These are phyloP conservation scores for Ulvella scutata DNA, from an alignment of 139 green algal genomes.

Conservation along the genomic window DNA sequence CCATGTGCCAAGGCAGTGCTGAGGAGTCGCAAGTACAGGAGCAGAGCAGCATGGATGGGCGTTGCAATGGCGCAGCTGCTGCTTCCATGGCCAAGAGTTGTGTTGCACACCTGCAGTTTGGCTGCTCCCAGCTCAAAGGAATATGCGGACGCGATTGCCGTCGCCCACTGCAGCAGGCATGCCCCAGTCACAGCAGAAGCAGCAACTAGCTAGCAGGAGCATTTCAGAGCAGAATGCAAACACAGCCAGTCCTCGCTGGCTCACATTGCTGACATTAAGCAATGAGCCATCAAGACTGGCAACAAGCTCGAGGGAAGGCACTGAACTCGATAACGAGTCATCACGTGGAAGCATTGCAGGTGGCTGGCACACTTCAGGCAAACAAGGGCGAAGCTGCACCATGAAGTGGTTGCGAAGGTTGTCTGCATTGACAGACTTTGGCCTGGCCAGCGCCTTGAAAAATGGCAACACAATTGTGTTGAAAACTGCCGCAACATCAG, in stretches of 20 bases:
- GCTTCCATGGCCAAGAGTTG: neutral
- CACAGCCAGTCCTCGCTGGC: too few relatives aligned
- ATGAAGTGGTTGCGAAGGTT: too few relatives aligned
- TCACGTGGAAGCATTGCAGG: too few relatives aligned
- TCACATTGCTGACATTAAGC: too few relatives aligned
- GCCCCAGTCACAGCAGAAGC: too few relatives aligned
- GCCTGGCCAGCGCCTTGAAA: neutral
- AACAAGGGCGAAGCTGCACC: too few relatives aligned
- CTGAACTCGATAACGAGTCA: too few relatives aligned
- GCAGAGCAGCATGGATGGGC: neutral
- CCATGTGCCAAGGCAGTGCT: neutral
- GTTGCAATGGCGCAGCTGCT: neutral
- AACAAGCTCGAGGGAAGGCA: too few relatives aligned
- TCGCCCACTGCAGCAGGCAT: conserved; percentile 38
- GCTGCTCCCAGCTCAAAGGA: conserved; percentile 53
- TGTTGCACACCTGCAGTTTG: conserved; percentile 26
- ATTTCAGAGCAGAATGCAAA: too few relatives aligned
- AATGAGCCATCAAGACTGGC: too few relatives aligned
- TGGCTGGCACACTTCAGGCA: too few relatives aligned
- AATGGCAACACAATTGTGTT: neutral
- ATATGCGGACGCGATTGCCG: conserved; percentile 39
- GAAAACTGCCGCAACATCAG: neutral
- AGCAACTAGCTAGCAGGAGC: too few relatives aligned
- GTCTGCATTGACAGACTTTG: neutral
- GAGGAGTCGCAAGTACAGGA: neutral